Base-by-base conservation (phyloP, 257 asterid genomes). In the Lantana camara region DNA sequence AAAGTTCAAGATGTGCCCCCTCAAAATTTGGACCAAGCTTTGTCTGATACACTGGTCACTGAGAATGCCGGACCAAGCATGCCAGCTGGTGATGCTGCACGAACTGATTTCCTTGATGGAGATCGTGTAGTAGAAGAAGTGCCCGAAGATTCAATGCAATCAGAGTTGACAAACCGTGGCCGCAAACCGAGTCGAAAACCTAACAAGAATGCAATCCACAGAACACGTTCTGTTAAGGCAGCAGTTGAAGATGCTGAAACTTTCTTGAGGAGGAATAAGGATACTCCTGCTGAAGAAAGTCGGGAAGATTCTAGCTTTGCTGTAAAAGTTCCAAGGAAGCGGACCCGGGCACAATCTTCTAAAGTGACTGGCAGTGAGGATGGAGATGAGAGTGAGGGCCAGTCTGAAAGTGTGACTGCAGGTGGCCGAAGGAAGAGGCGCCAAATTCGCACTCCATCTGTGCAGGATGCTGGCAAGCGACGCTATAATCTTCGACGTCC, bases 391-490 rank as follows among this genome's bases (percentile, higher is more conserved):
- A 90, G 88, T 60, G 94, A 90, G 41, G 91, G 79, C 35, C 79
- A 61, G 30, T 87, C 96, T 49, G 95, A 73, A 69, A 89, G 95
- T 52, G 83, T 79, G 55, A 76, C 85, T 1, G 68, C 71, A 27
- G 88, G 88, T 75, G 82, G 93, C 27, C 87, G 79, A 65, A 73
- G 86, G 87, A 92, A 89, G 83, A 87, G 90, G 84, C 89, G 70
- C 34, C 92, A 85, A 68, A 77, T 73, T 57, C 32, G 4, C 32
- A 60, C 81, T 53, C 73, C 89, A 34, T 70, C 81, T 68, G 73
- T 68, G 32, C 87, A 73, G 54, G 79, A 58, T 49, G 60, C 85
- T 63, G 89, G 83, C 75, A 81, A 73, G 66, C 68, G 57, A 32
- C 92, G 89, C 17, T 92, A 92, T 74, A 89, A 92, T 75, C 95